Evolutionary conservation across 768 basidiomycete genomes (phyloP).

Genomic region (Coprinopsis cinerea): DNA sequence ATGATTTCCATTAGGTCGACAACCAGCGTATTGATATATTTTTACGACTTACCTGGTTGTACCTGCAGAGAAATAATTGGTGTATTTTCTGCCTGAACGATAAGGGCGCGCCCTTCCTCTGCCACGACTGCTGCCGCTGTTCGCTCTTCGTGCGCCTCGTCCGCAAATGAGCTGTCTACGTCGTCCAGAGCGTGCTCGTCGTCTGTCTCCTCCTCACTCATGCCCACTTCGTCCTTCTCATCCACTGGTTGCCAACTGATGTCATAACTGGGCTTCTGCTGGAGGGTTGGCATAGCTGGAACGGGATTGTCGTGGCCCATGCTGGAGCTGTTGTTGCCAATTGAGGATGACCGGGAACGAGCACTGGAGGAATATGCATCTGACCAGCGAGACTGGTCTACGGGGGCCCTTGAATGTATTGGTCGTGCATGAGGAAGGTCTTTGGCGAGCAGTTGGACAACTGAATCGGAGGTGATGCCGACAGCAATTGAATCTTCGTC

Average conservation of each 20-base stretch:
- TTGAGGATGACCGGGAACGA: slow-evolving; percentile 68
- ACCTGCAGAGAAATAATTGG: slow-evolving; percentile 60
- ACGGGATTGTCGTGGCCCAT: slow-evolving; percentile 32
- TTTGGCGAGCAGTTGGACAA: slow-evolving; percentile 53
- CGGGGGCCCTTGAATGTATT: slow-evolving; percentile 41
- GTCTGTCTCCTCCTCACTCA: slow-evolving; percentile 53
- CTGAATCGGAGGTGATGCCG: slow-evolving; percentile 62
- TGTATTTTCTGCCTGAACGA: slow-evolving; percentile 63
- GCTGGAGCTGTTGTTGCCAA: slow-evolving; percentile 37
- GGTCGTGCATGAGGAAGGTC: slow-evolving; percentile 44
- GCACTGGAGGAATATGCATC: slow-evolving; percentile 56
- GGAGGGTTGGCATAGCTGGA: slow-evolving; percentile 32
- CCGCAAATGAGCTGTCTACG: slow-evolving; percentile 8
- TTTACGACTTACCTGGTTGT: slow-evolving; percentile 56
- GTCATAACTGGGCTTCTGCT: slow-evolving; percentile 71
- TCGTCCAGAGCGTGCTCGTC: slow-evolving; percentile 36
- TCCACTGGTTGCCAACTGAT: slow-evolving; percentile 69
- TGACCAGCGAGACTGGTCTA: slow-evolving; percentile 72
- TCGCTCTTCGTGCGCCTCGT: slow-evolving; percentile 49
- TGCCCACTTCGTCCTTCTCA: slow-evolving; percentile 59
- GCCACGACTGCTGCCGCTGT: slow-evolving; percentile 75
- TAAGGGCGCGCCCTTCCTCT: slow-evolving; percentile 80
- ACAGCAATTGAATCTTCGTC: slow-evolving; percentile 54
- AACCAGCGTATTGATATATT: slow-evolving; percentile 8
- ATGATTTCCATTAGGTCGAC: slow-evolving; percentile 8